These are phyloP conservation scores for Ceratocystis colombiana DNA, from an alignment of 2,329 filamentous ascomycete species.

Conservation along the genomic window DNA sequence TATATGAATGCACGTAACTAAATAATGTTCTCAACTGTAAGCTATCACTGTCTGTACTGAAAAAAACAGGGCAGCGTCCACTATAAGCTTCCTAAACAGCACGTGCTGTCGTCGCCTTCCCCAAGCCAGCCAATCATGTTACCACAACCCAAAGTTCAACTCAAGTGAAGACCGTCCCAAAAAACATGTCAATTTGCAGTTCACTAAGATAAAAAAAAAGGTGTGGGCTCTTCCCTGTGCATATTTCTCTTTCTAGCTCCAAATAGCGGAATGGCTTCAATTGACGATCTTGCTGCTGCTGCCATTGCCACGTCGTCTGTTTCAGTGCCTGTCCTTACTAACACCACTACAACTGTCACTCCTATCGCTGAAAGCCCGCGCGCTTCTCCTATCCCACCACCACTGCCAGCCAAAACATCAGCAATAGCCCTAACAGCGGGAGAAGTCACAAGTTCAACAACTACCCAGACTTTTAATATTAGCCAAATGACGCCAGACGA, in stretches of 20 bases:
- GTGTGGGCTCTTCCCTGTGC: background rate
- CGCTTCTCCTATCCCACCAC: background rate
- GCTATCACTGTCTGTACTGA: no score
- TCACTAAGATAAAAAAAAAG: background rate
- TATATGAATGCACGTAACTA: no score
- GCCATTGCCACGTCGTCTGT: constrained; percentile 37
- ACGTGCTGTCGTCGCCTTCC: no score
- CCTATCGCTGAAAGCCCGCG: background rate
- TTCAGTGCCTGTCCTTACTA: constrained; percentile 27
- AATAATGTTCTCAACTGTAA: no score
- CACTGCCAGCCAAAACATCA: background rate
- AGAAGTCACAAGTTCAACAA: background rate
- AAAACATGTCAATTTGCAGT: background rate
- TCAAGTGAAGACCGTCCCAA: background rate
- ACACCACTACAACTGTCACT: constrained; percentile 14
- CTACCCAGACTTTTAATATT: background rate
- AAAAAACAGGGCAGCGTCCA: no score
- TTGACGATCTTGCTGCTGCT: constrained; percentile 42
- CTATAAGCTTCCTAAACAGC: no score
- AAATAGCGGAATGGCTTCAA: constrained; percentile 36
- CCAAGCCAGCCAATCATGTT: no score
- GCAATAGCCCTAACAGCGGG: background rate
- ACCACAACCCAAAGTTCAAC: no score
- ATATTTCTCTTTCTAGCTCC: background rate
- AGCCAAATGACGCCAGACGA: constrained; percentile 3